These are phyloP conservation scores for Yamadazyma buinensis DNA, from an alignment of 1,139 yeast species.

Conservation along the genomic window DNA sequence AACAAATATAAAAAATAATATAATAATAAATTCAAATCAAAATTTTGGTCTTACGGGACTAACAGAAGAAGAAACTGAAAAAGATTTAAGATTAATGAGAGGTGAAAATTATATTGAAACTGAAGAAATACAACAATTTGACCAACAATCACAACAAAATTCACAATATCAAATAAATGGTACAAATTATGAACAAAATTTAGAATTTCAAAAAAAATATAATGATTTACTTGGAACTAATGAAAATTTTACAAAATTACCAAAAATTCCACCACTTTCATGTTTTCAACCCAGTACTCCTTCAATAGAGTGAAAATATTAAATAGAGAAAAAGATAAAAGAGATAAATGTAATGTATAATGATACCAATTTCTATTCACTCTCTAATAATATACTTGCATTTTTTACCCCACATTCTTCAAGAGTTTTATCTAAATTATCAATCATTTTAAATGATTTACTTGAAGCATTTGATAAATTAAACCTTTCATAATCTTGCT, in stretches of 20 bases:
- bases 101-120: neutral
- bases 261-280: conserved; percentile 5
- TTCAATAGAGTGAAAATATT: too few relatives aligned
- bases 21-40: conserved; percentile 7
- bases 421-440: conserved; percentile 56
- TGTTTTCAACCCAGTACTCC: neutral
- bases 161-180: too few relatives aligned
- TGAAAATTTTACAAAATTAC: conserved; percentile 1
- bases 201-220: conserved; percentile 5
- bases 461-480: conserved; percentile 59
- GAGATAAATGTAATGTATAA: neutral
- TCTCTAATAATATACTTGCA: conserved; percentile 75
- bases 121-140: neutral
- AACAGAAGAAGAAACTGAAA: conserved; percentile 20
- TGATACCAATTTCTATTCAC: conserved; percentile 15
- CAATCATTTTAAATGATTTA: conserved; percentile 63
- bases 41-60: conserved; percentile 14
- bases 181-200: conserved; percentile 5
- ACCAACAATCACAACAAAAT: too few relatives aligned
- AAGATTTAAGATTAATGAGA: conserved; percentile 12
- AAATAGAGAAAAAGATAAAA: too few relatives aligned
- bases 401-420: conserved; percentile 76
- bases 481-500: conserved; percentile 52
- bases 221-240: conserved; percentile 1
- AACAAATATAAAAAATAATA: conserved; percentile 23